Evolutionary conservation across 2,329 filamentous ascomycete species (phyloP).

Genomic region (Chrysoporthe deuterocubensis): DNA sequence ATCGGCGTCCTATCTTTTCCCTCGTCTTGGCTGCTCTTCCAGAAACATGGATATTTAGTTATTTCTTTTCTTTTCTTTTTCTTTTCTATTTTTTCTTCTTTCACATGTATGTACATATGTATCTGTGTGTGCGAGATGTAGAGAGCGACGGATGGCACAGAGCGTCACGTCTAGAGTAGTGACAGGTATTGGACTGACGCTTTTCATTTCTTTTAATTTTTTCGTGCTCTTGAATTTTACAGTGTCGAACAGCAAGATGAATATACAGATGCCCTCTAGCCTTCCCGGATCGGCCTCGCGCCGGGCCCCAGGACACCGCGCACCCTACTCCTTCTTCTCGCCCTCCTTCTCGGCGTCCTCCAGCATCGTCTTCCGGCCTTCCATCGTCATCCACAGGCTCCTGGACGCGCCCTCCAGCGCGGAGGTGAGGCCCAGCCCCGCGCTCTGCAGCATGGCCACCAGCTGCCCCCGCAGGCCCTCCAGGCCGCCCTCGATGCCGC

Average conservation of each 20-base stretch:
- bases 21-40: background rate
- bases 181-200: background rate
- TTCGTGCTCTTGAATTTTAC: conserved; percentile 2
- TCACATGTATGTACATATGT: background rate
- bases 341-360: conserved; percentile 66
- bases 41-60: background rate
- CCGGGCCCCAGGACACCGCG: background rate
- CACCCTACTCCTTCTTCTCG: conserved; percentile 34
- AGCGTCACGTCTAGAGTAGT: background rate
- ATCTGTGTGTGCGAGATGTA: background rate
- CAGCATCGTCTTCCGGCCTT: conserved; percentile 78
- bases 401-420: conserved; percentile 80
- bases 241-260: background rate
- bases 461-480: conserved; percentile 82
- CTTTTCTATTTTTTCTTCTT: background rate
- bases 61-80: background rate
- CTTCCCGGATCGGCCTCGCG: background rate
- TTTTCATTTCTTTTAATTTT: background rate
- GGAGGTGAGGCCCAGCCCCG: conserved; percentile 76
- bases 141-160: background rate
- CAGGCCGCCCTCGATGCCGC: conserved; percentile 80
- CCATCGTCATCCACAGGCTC: conserved; percentile 86
- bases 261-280: background rate
- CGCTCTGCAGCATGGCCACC: conserved; percentile 77
- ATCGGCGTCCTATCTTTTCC: background rate